Percentiles rank a stretch among this genome's conserved stretches.
These are phyloP conservation scores for Schizosaccharomyces versatilis DNA, from an alignment of 1,139 yeast genomes.

Conservation along the genomic window DNA sequence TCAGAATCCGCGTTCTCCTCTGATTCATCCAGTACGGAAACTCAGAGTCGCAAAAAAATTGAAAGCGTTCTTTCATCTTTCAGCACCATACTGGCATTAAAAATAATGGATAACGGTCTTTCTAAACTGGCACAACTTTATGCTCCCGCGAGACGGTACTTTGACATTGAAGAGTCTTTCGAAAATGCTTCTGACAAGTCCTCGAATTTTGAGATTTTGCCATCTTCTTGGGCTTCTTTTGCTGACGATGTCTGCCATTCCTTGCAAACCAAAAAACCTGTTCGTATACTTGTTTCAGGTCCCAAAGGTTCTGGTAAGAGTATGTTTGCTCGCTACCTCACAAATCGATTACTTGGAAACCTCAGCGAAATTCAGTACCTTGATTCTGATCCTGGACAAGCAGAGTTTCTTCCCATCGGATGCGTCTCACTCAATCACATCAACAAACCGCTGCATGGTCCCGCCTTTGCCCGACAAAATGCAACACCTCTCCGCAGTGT, in stretches of 20 bases:
- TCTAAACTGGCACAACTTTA: not conserved
- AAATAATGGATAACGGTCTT: not conserved
- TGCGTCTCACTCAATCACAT: slow-evolving; percentile 26
- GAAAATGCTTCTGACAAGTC: not conserved
- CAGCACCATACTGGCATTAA: not conserved
- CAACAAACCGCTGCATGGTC: slow-evolving; percentile 15
- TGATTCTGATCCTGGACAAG: slow-evolving; percentile 83
- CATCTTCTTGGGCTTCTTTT: not conserved
- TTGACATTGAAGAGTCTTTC: not conserved
- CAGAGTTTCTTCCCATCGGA: slow-evolving; percentile 58
- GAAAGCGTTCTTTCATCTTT: not conserved
- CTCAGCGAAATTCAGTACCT: slow-evolving; percentile 24
- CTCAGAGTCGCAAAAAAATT: not conserved
- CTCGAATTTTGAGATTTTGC: not conserved
- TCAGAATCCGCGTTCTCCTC: not conserved
- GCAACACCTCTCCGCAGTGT: slow-evolving; percentile 17
- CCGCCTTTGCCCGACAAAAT: slow-evolving; percentile 18
- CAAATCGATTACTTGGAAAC: not conserved
- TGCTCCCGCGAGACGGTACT: not conserved
- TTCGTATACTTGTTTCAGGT: not conserved
- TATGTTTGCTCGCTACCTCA: not conserved
- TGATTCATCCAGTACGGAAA: not conserved
- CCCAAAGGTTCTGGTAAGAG: slow-evolving; percentile 2
- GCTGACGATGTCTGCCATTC: not conserved
- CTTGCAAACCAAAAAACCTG: not conserved